These are phyloP conservation scores for Globisporangium lucens DNA, from an alignment of 352 stramenopile genomes.

Conservation along the genomic window DNA sequence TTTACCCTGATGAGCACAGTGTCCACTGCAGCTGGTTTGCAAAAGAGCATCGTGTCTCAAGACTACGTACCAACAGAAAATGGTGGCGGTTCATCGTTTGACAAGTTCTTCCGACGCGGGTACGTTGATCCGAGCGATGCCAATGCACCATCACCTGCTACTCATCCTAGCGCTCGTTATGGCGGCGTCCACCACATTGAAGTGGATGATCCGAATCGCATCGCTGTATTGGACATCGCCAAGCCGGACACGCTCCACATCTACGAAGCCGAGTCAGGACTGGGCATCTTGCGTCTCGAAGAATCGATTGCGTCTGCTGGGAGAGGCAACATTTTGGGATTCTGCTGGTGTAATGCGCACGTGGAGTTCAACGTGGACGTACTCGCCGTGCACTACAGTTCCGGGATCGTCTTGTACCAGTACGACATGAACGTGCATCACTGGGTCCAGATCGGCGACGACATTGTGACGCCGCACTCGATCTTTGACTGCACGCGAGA, in stretches of 20 bases:
- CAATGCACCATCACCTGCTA: neutral
- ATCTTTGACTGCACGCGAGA: constrained; percentile 83
- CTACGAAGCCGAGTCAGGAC: constrained; percentile 76
- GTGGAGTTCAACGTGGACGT: constrained; percentile 85
- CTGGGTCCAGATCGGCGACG: constrained; percentile 62
- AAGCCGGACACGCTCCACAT: constrained; percentile 55
- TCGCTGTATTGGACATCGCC: constrained; percentile 58
- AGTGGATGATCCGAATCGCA: constrained; percentile 81
- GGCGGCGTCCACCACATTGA: constrained; percentile 66
- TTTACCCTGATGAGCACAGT: constrained; percentile 75
- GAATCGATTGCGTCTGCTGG: constrained; percentile 56
- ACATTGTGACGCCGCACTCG: constrained; percentile 45
- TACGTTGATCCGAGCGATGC: constrained; percentile 12
- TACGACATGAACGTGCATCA: constrained; percentile 60
- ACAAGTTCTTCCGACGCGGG: constrained; percentile 33
- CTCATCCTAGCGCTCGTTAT: neutral
- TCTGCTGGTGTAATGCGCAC: constrained; percentile 78
- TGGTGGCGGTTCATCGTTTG: neutral
- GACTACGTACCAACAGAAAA: neutral
- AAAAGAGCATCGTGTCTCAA: neutral
- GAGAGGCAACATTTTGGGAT: constrained; percentile 56
- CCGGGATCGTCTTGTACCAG: constrained; percentile 71
- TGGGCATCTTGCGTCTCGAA: constrained; percentile 74
- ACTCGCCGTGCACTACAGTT: constrained; percentile 69
- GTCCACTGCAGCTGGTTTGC: neutral